A percentile compares a stretch with the other conserved stretches of the same genome.
Conservation (phyloP, 768 basidiomycete species). For the Scleroderma bovista region DNA sequence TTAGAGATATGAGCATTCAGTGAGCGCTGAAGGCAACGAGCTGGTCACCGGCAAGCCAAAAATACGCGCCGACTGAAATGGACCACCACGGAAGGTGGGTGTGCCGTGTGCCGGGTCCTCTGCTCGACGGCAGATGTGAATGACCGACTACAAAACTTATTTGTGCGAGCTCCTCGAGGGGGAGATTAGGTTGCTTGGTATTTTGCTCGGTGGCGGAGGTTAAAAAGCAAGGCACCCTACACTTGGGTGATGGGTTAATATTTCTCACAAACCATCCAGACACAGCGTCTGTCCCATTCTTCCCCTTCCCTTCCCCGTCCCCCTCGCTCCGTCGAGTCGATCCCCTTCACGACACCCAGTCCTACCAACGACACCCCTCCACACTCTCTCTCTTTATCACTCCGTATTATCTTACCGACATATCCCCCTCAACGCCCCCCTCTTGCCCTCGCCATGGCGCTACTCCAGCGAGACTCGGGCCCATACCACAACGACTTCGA, state of each 20-base stretch:
- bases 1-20: not conserved
- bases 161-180: not conserved
- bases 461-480: slow-evolving; percentile 20
- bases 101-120: not conserved
- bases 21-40: too few relatives aligned
- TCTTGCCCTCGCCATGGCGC: slow-evolving; percentile 15
- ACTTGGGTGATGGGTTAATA: slow-evolving; percentile 9
- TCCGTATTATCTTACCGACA: not conserved
- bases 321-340: not conserved
- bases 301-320: slow-evolving; percentile 1
- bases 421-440: not conserved
- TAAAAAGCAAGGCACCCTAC: slow-evolving; percentile 21
- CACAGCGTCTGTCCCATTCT: slow-evolving; percentile 16
- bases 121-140: not conserved
- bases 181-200: too few relatives aligned
- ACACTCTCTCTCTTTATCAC: not conserved
- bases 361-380: not conserved
- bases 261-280: slow-evolving; percentile 26
- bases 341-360: slow-evolving; percentile 3
- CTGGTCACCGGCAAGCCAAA: too few relatives aligned
- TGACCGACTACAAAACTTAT: not conserved
- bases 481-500: slow-evolving; percentile 19
- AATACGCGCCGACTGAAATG: too few relatives aligned
- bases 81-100: too few relatives aligned
- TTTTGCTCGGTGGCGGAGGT: slow-evolving; percentile 25